Evolutionary conservation across 2,329 filamentous ascomycete genomes (phyloP).

Genomic region (Byssochlamys sp.): DNA sequence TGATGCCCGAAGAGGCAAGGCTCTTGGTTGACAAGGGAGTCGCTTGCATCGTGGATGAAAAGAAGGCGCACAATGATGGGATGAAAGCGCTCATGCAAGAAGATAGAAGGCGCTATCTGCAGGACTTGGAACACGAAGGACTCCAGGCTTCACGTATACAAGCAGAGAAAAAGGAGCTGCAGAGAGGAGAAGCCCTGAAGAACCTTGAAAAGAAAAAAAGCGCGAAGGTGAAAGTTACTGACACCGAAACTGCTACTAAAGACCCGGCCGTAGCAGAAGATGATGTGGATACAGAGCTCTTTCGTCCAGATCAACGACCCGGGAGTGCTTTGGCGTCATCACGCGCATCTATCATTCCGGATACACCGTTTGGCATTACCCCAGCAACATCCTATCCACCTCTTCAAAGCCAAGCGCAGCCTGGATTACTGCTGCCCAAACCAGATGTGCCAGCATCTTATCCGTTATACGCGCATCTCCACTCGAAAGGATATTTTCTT

Average conservation of each 20-base stretch:
- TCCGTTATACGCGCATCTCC: conserved; percentile 70
- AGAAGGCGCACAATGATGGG: conserved; percentile 55
- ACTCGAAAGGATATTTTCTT: conserved; percentile 71
- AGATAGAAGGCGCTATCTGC: conserved; percentile 54
- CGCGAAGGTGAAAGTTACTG: conserved; percentile 8
- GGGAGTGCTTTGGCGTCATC: conserved; percentile 3
- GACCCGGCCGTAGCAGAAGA: conserved; percentile 4
- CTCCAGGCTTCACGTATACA: conserved; percentile 39
- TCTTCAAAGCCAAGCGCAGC: conserved; percentile 25
- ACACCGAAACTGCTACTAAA: conserved; percentile 2
- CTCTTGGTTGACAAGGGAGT: conserved; percentile 67
- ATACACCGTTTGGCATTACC: conserved; percentile 32
- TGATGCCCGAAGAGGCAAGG: conserved; percentile 82
- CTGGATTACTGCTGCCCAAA: conserved; percentile 17
- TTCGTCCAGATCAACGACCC: background rate
- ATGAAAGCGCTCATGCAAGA: conserved; percentile 51
- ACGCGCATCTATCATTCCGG: conserved; percentile 8
- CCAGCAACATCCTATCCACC: conserved; percentile 43
- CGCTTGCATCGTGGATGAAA: conserved; percentile 74
- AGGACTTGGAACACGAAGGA: conserved; percentile 47
- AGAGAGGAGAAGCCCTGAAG: conserved; percentile 42
- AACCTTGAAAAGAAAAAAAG: conserved; percentile 33
- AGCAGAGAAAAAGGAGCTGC: conserved; percentile 39
- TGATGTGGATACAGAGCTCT: conserved; percentile 11
- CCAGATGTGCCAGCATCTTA: conserved; percentile 46